Conservation (phyloP, 1,284 basidiomycete genomes). For the Cystobasidium slooffiae region DNA sequence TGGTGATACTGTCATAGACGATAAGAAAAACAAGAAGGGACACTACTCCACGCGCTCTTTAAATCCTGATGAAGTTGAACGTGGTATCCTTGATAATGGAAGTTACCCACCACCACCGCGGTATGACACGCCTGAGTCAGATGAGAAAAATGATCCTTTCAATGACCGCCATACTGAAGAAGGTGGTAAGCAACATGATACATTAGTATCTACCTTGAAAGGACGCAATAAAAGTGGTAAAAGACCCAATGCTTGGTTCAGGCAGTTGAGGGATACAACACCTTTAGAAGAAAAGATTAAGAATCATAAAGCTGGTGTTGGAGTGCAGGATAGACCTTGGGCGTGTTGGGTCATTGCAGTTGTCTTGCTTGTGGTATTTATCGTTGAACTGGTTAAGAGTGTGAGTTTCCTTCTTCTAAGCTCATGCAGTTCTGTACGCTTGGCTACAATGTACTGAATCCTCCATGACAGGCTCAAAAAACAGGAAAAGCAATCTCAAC, state of each 20-base stretch:
- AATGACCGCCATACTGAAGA: not conserved
- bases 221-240: conserved; percentile 23
- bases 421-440: not conserved
- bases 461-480: conserved; percentile 57
- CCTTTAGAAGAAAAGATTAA: conserved; percentile 54
- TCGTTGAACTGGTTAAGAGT: conserved; percentile 55
- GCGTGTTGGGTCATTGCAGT: conserved; percentile 63
- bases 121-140: conserved; percentile 9
- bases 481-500: conserved; percentile 81
- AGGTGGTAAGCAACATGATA: conserved; percentile 10
- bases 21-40: not conserved
- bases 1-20: conserved; percentile 31
- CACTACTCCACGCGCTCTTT: not conserved
- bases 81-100: not conserved
- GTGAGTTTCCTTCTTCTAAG: conserved; percentile 14
- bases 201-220: not conserved
- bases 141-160: conserved; percentile 5
- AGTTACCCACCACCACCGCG: conserved; percentile 33
- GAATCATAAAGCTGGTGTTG: conserved; percentile 69
- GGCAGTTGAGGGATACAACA: conserved; percentile 52
- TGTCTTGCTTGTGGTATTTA: conserved; percentile 66
- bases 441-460: not conserved
- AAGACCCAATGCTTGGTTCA: conserved; percentile 44
- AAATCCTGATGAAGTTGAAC: not conserved
- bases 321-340: conserved; percentile 77